Base-by-base conservation (phyloP, 495 filamentous ascomycete species). In the Neurospora sp. region DNA sequence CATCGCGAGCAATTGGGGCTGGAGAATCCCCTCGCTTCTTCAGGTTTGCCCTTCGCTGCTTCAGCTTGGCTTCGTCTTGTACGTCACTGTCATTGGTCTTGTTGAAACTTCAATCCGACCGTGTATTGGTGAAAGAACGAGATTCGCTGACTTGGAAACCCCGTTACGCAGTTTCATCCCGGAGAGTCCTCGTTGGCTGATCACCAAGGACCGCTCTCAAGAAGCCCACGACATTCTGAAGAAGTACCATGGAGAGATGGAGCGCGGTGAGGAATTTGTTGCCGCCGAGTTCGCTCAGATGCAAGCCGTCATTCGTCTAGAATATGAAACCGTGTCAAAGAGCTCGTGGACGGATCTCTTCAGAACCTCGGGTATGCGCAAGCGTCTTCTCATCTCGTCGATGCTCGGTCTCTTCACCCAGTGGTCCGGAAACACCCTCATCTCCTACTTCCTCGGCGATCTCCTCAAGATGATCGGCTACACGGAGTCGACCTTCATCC, bases 361-460 rank as follows among this genome's bases (percentile, higher is more conserved):
- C 73, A 80, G 79, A 10, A 86, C 86, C 0, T 48, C 83, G 0
- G 89, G 88, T 31, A 91, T 88, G 80, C 84, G 85, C 68, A 79
- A 79, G n/a, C 87, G 89, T 53, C 80, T 89, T 8, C 73, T 90
- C 38, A 87, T 91, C 75, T 84, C 85, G 4, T 83, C 85, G 9
- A 85, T 88, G 71, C 81, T 91, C 16, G 88, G 88, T 6, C 76
- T 91, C 8, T 90, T 91, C 79, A 88, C 88, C 0, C 89, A 91
- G 76, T 90, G 88, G 83, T 89, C 87, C 44, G 89, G 89, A 31
- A 91, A 91, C 76, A 88, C 87, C 12, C 80, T 90, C 59, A 89
- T 90, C 68, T 88, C 88, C 75, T 88, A 89, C 80, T 89, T 88
- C 73, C 81, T 88, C 42, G 81, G 86, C 79, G 80, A 83, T 80